Percentiles rank a stretch among this genome's conserved stretches.
Conservation (phyloP, 2,329 filamentous ascomycete species). For the Xylariaceae sp. region DNA sequence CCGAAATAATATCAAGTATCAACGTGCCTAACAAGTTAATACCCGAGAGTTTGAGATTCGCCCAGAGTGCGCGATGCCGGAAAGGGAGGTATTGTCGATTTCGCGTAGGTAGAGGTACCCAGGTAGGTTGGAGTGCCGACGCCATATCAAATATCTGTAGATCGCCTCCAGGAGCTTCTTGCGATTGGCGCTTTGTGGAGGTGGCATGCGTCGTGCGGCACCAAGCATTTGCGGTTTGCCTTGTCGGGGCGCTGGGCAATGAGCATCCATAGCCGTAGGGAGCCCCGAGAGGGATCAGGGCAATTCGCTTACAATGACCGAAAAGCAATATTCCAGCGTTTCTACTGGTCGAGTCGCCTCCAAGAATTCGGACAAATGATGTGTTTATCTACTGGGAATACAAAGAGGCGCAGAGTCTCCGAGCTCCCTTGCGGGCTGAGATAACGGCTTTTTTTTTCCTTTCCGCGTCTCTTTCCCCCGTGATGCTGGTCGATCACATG, state of each 20-base stretch:
- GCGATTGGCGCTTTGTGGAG: constrained; percentile 11
- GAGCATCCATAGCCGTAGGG: not conserved
- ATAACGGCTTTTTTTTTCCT: not conserved
- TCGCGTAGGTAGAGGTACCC: no score
- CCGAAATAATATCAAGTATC: not conserved
- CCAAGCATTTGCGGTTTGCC: constrained; percentile 12
- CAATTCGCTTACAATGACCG: constrained; percentile 14
- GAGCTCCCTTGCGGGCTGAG: not conserved
- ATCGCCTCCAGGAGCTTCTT: constrained; percentile 15
- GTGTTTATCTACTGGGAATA: constrained; percentile 5
- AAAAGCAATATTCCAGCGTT: constrained; percentile 10
- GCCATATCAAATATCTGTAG: constrained; percentile 17
- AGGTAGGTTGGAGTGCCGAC: not conserved
- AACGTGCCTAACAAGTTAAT: not conserved
- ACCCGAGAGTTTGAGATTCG: no score
- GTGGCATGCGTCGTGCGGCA: constrained; percentile 14
- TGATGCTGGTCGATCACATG: not conserved
- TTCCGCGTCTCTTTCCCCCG: not conserved
- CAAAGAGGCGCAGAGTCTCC: constrained; percentile 2
- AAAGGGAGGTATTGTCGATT: no score
- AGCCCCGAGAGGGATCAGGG: not conserved
- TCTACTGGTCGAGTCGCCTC: constrained; percentile 9
- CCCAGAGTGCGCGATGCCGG: no score
- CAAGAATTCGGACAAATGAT: constrained; percentile 6
- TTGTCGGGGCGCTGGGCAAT: constrained; percentile 9